Conservation (phyloP, 352 stramenopile species). For the Blastocystis sp. region DNA sequence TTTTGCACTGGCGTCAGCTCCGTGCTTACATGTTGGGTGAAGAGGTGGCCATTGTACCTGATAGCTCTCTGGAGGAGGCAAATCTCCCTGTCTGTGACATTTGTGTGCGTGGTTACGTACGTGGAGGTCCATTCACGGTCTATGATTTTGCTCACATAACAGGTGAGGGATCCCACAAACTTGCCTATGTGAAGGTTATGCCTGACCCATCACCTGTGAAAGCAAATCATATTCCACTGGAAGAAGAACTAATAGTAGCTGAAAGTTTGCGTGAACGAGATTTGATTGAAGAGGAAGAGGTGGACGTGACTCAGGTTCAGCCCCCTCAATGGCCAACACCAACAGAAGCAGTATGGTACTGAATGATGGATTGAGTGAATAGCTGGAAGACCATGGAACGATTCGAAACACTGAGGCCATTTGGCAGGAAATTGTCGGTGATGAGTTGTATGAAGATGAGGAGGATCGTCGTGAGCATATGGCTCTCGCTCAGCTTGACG, state of each 20-base stretch:
- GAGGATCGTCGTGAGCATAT: conserved; percentile 57
- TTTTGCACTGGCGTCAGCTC: conserved; percentile 77
- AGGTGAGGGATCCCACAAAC: conserved; percentile 84
- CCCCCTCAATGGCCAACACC: conserved; percentile 59
- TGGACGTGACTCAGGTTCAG: conserved; percentile 35
- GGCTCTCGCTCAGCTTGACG: conserved; percentile 72
- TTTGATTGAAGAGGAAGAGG: conserved; percentile 82
- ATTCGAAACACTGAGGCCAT: conserved; percentile 71
- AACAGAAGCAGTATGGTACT: conserved; percentile 39
- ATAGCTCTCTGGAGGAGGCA: conserved; percentile 71
- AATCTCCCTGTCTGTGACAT: background rate
- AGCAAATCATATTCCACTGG: background rate
- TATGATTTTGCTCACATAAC: conserved; percentile 91
- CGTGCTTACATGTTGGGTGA: conserved; percentile 76
- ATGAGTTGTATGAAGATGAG: conserved; percentile 68
- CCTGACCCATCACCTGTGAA: conserved; percentile 61
- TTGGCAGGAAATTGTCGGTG: conserved; percentile 77
- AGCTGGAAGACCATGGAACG: conserved; percentile 58
- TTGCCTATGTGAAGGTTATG: conserved; percentile 72
- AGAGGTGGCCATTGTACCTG: conserved; percentile 64
- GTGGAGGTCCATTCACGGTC: conserved; percentile 82
- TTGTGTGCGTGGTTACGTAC: conserved; percentile 84
- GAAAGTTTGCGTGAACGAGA: conserved; percentile 80
- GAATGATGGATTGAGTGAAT: conserved; percentile 51
- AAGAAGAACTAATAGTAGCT: conserved; percentile 72